Percentiles rank a stretch among this genome's conserved stretches.
Evolutionary conservation across 192 early-diverging fungal genomes (phyloP).

Genomic region (Piromyces sp.): DNA sequence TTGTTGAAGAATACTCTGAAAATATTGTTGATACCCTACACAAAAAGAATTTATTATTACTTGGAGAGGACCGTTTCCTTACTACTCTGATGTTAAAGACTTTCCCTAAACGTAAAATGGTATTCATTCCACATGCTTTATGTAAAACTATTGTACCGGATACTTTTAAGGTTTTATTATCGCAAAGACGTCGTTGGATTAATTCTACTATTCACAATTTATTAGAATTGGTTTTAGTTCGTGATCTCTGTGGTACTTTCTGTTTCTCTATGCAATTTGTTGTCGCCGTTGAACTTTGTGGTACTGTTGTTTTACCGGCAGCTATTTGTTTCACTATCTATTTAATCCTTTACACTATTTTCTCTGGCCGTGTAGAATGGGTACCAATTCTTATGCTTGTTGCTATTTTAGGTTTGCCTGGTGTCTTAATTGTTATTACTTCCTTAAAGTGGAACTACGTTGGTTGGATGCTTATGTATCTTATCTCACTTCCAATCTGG

Average conservation of each 20-base stretch:
- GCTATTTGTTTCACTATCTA: conserved; percentile 78
- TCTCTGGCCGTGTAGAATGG: conserved; percentile 12
- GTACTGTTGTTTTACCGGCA: conserved; percentile 80
- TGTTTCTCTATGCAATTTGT: conserved; percentile 91
- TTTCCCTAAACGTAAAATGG: conserved; percentile 67
- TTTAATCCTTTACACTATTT: conserved; percentile 21
- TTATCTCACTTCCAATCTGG: conserved; percentile 37
- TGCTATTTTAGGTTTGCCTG: conserved; percentile 72
- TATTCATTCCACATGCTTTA: conserved; percentile 56
- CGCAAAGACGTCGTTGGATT: conserved; percentile 87
- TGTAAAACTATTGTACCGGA: conserved; percentile 69
- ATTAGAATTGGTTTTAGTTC: conserved; percentile 75
- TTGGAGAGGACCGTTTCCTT: conserved; percentile 89
- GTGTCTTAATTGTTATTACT: conserved; percentile 74
- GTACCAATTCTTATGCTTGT: conserved; percentile 53
- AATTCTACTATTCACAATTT: conserved; percentile 94
- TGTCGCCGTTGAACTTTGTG: conserved; percentile 84
- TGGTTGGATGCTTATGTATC: conserved; percentile 72
- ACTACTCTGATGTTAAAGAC: conserved; percentile 67
- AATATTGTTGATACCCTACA: conserved; percentile 51
- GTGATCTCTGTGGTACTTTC: conserved; percentile 90
- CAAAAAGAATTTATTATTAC: conserved; percentile 78
- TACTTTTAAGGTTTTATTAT: conserved; percentile 56
- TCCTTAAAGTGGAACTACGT: conserved; percentile 67
- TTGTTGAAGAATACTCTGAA: conserved; percentile 45